phyloP scores from a whole-genome alignment of 1,139 yeast species.

The Yamadazyma jaroonii region DNA sequence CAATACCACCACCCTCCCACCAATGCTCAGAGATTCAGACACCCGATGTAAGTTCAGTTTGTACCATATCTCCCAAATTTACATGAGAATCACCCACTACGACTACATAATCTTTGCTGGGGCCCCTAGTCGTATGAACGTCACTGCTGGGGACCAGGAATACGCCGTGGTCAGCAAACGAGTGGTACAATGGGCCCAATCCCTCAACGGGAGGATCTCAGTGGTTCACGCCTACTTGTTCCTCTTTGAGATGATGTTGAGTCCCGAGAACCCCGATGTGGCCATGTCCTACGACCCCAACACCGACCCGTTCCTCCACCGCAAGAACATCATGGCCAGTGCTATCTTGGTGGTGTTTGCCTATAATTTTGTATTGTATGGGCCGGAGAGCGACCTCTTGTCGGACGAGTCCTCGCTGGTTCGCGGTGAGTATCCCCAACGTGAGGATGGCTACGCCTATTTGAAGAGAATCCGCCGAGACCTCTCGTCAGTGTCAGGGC shows the following conservation, averaged over 20 bases:
- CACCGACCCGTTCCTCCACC: slow-evolving; percentile 51
- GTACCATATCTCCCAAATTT: slow-evolving; percentile 68
- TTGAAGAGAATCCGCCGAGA: slow-evolving; percentile 35
- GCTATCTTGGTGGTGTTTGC: slow-evolving; percentile 58
- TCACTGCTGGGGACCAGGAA: slow-evolving; percentile 51
- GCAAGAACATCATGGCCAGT: slow-evolving; percentile 55
- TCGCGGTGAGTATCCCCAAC: slow-evolving; percentile 19
- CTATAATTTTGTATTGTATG: slow-evolving; percentile 49
- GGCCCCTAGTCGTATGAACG: slow-evolving; percentile 75
- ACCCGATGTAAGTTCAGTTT: slow-evolving; percentile 50
- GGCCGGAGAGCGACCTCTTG: slow-evolving; percentile 48
- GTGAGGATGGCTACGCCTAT: slow-evolving; percentile 35
- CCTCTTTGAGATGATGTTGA: slow-evolving; percentile 54
- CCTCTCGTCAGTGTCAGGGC: slow-evolving; percentile 23
- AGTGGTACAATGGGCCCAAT: slow-evolving; percentile 45
- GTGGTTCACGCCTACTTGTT: slow-evolving; percentile 59
- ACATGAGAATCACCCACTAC: slow-evolving; percentile 61
- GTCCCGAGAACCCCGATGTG: slow-evolving; percentile 35
- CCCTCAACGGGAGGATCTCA: slow-evolving; percentile 25
- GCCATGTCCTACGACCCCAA: slow-evolving; percentile 42
- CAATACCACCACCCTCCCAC: slow-evolving; percentile 11
- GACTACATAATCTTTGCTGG: slow-evolving; percentile 75
- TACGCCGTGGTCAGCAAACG: slow-evolving; percentile 46
- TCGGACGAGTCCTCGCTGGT: background rate
- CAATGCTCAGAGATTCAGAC: slow-evolving; percentile 21